Evolutionary conservation across 148 eudicot genomes (phyloP), one percentile per base, ranked within the genome.

Genomic region (Rhododendron mucronatum): DNA sequence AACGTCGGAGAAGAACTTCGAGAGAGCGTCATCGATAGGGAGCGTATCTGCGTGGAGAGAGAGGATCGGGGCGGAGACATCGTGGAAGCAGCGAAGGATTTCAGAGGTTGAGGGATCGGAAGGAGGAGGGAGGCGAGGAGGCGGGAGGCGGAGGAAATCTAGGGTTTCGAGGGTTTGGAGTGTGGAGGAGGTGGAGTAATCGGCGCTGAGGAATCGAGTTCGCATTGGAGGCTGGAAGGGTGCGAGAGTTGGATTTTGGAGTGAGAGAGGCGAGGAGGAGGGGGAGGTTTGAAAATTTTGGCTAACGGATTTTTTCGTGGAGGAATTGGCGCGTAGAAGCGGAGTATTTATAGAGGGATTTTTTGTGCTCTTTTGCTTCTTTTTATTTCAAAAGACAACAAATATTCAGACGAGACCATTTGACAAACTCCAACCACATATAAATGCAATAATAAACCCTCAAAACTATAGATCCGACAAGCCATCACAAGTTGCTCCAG

Each of bases 101-200:
- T n/a, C 75, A 50, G 81, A 83, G 77, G 78, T 33, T 45, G 88
- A 35, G 8, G 83, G 80, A 71, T 75, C 82, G 1, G 90, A 30
- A 11, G 90, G 89, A 90, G 91, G 89, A 26, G 61, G 23, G 23
- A 90, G 81, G 26, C 85, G 84, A 57, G 93, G 91, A 45, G 87
- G 92, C 71, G 94, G 93, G 16, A 94, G 88, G 76, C 90, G 94
- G 90, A 93, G 92, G 89, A 94, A 95, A 9, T 83, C 89, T 88
- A 90, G 90, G 90, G 93, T 86, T 91, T 91, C 75, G 63, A 82
- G 84, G 61, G 74, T 4, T 51, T 41, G 63, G 87, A 82, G 59
- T 55, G 88, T 20, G 84, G 89, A 59, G 91, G 89, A 28, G 90
- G 55, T 78, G 86, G 85, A 83, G 90, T 48, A 80, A 39, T 85